These are phyloP conservation scores for Aspergillus sp. DNA, from an alignment of 2,329 filamentous ascomycete genomes.

Conservation along the genomic window DNA sequence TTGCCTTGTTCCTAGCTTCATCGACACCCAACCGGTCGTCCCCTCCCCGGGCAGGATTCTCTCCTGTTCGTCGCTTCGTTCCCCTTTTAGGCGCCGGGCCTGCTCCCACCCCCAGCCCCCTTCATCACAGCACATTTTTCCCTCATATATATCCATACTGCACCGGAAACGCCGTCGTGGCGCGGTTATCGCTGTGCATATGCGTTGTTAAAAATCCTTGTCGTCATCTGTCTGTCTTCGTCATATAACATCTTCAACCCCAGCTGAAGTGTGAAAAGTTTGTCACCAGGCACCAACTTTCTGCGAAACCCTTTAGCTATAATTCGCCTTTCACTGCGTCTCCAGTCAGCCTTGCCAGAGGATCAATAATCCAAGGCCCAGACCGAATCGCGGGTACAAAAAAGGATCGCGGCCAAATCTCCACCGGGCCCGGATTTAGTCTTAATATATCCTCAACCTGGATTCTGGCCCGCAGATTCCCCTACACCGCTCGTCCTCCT, in stretches of 20 bases:
- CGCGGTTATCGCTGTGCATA: conserved; percentile 14
- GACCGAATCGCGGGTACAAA: conserved; percentile 16
- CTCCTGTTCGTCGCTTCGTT: conserved; percentile 25
- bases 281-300: conserved; percentile 17
- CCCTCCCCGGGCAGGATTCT: conserved; percentile 7
- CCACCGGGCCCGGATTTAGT: conserved; percentile 18
- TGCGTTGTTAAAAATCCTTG: conserved; percentile 8
- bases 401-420: conserved; percentile 16
- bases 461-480: conserved; percentile 10
- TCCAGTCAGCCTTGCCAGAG: background rate
- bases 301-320: background rate
- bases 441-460: conserved; percentile 3
- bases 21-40: conserved; percentile 19
- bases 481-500: conserved; percentile 25
- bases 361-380: conserved; percentile 9
- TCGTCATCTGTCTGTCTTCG: conserved; percentile 1
- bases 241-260: conserved; percentile 10
- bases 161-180: conserved; percentile 11
- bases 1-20: conserved; percentile 21
- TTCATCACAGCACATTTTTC: background rate
- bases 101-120: conserved; percentile 21
- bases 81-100: conserved; percentile 20
- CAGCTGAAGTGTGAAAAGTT: conserved; percentile 12
- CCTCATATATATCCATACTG: conserved; percentile 1
- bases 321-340: background rate